Evolutionary conservation across 2,329 filamentous ascomycete species (phyloP), one percentile per base, ranked within the genome.

Genomic region (Pyrenochaeta sp.): DNA sequence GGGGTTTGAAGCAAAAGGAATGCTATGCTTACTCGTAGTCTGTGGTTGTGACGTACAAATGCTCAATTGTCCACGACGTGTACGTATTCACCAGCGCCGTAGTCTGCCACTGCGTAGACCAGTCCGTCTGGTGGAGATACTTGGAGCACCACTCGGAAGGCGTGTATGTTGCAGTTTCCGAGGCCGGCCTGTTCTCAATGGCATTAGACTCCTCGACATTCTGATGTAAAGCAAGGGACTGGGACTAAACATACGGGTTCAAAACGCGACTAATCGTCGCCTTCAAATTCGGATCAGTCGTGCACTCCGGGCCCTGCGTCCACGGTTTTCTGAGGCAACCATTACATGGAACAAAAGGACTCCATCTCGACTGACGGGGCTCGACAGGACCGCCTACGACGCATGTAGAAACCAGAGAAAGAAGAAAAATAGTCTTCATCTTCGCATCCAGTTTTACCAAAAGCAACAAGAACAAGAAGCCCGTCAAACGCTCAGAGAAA

Each of bases 231-330:
- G n/a, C n/a, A n/a, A n/a, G n/a, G n/a, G n/a, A n/a, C n/a, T n/a
- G n/a, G n/a, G n/a, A n/a, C n/a, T n/a, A n/a, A n/a, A n/a, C 49
- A 21, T 48, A 55, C 49, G 53, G 53, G 20, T 51, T 56, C 10
- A 36, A 18, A 9, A 56, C 29, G 9, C 50, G 39, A 18, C 53
- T 53, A 3, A 53, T 38, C 3, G 41, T 53, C 13, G 43, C 37
- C 15, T 24, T 18, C 10, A 56, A 17, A n/a, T 9, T 21, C 7
- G 22, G 10, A 34, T 56, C 27, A 3, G 46, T 51, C 1, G 26
- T 49, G 41, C 53, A 56, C 36, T 56, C 53, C 22, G 53, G 36
- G 11, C 53, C 53, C 20, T 53, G 46, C 4, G 53, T 46, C 53
- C 53, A 56, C 18, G 22, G 37, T 20, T 46, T 51, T 27, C 40